These are phyloP conservation scores for Hanseniaspora osmophila DNA, from an alignment of 805 yeast species.

Conservation along the genomic window DNA sequence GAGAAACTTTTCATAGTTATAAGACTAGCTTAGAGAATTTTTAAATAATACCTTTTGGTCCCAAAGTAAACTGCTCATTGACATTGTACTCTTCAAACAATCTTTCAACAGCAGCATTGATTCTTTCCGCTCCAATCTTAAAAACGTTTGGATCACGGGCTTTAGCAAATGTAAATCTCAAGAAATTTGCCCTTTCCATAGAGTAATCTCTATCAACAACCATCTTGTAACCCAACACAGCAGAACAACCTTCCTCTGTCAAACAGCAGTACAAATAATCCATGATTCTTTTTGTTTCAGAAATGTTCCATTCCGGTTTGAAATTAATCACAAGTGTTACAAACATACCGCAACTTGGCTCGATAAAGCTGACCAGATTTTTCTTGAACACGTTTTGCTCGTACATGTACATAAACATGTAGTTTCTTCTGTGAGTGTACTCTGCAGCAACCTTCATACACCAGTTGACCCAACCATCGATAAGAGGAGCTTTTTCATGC, in stretches of 20 bases:
- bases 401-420: slow-evolving; percentile 22
- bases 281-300: slow-evolving; percentile 26
- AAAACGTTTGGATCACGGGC: slow-evolving; percentile 32
- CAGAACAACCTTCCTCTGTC: slow-evolving; percentile 36
- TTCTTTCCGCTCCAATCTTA: slow-evolving; percentile 38
- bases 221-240: slow-evolving; percentile 48
- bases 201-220: slow-evolving; percentile 31
- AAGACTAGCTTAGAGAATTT: too few species aligned
- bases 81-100: slow-evolving; percentile 15
- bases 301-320: slow-evolving; percentile 1
- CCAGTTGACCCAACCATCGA: slow-evolving; percentile 36
- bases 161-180: slow-evolving; percentile 47
- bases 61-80: background rate
- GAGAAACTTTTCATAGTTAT: too few species aligned
- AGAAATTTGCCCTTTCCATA: slow-evolving; percentile 32
- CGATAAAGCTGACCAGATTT: slow-evolving; percentile 30
- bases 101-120: slow-evolving; percentile 33
- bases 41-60: background rate
- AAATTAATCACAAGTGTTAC: slow-evolving; percentile 31
- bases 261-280: slow-evolving; percentile 29
- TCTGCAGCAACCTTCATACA: slow-evolving; percentile 32
- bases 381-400: slow-evolving; percentile 28
- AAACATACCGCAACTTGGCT: slow-evolving; percentile 54
- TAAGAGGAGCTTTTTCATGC: slow-evolving; percentile 7
- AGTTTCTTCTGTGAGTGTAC: slow-evolving; percentile 31